These are phyloP conservation scores for Hirschioporus abietinus DNA, from an alignment of 768 basidiomycete species.

Conservation along the genomic window DNA sequence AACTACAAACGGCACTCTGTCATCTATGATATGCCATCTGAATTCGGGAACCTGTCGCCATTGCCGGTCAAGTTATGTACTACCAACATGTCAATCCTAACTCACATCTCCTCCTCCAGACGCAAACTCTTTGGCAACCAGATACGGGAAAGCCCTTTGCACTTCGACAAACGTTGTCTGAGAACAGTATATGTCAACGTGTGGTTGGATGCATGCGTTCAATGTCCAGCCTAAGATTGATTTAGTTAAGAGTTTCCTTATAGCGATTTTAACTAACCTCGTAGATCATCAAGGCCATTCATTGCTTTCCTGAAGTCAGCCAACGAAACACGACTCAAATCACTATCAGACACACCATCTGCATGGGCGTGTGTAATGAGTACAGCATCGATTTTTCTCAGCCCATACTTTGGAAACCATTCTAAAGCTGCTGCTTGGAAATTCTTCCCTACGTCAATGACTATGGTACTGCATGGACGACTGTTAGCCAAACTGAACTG, in stretches of 20 bases:
- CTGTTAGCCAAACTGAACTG: not conserved
- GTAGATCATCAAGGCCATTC: slow-evolving; percentile 85
- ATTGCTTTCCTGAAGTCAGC: slow-evolving; percentile 45
- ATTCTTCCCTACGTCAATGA: slow-evolving; percentile 84
- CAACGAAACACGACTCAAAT: not conserved
- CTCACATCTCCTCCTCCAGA: slow-evolving; percentile 77
- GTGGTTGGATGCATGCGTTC: slow-evolving; percentile 52
- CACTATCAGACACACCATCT: slow-evolving; percentile 42
- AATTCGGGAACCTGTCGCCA: slow-evolving; percentile 67
- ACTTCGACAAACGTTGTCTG: slow-evolving; percentile 61
- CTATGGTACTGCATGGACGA: slow-evolving; percentile 49
- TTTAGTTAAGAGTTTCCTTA: slow-evolving; percentile 10
- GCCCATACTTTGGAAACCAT: slow-evolving; percentile 66
- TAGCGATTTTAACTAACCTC: slow-evolving; percentile 43
- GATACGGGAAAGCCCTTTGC: slow-evolving; percentile 72
- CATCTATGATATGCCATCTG: slow-evolving; percentile 75
- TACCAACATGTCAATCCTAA: slow-evolving; percentile 5
- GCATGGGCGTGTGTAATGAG: slow-evolving; percentile 88
- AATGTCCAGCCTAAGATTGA: slow-evolving; percentile 64
- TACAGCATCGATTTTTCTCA: slow-evolving; percentile 68
- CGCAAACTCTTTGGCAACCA: slow-evolving; percentile 68
- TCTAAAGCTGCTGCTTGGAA: slow-evolving; percentile 55
- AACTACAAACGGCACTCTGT: slow-evolving; percentile 63
- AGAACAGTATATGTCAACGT: slow-evolving; percentile 74
- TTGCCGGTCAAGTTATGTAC: slow-evolving; percentile 6